These are phyloP conservation scores for Pseudogymnoascus pannorum DNA, from an alignment of 2,329 filamentous ascomycete genomes.

Conservation along the genomic window DNA sequence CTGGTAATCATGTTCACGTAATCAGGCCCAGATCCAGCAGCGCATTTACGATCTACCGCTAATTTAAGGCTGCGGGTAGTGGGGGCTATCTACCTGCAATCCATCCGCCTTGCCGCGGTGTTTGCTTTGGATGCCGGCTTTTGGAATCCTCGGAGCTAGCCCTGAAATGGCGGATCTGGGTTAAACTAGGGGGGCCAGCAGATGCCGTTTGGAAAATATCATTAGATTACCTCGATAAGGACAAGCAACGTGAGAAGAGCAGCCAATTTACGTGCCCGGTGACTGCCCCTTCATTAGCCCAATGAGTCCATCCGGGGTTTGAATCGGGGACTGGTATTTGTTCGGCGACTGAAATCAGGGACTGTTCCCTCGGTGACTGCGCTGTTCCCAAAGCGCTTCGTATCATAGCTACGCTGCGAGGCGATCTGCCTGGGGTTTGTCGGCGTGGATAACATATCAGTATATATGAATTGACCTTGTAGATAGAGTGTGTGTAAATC, in stretches of 20 bases:
- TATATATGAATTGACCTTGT: neutral
- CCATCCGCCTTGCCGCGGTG: neutral
- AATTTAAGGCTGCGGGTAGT: neutral
- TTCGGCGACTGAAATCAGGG: neutral
- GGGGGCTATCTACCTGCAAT: neutral
- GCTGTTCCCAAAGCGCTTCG: neutral
- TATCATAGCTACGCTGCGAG: neutral
- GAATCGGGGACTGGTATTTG: neutral
- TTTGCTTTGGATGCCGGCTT: slow-evolving; percentile 2
- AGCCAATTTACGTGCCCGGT: neutral
- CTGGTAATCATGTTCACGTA: neutral
- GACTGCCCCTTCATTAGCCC: neutral
- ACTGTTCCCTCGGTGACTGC: neutral
- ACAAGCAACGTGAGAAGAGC: neutral
- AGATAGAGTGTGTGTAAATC: neutral
- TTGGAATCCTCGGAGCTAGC: neutral
- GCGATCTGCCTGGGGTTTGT: neutral
- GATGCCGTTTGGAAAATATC: neutral
- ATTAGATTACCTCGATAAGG: neutral
- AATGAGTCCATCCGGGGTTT: neutral
- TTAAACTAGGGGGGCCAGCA: neutral
- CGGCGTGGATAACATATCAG: neutral
- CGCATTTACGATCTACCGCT: neutral
- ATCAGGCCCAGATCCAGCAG: neutral
- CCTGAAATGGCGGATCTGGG: neutral